Evolutionary conservation across 805 yeast species (phyloP).

Genomic region (Candida ponderosae): DNA sequence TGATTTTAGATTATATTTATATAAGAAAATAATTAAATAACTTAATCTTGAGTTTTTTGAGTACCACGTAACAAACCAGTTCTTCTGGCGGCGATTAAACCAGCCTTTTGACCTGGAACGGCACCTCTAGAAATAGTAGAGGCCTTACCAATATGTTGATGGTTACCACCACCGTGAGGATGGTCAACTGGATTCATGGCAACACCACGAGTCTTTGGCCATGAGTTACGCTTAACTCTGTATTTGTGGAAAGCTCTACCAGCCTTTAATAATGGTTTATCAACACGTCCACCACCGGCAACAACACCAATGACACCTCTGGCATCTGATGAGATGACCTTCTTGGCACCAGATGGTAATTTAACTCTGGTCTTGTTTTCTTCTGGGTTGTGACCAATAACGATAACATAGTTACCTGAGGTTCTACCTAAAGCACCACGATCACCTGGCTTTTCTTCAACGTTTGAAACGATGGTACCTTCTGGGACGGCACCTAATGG

Average conservation of each 20-base stretch:
- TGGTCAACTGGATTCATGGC: constrained; percentile 99
- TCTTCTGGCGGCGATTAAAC: constrained; percentile 99
- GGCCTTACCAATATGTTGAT: constrained; percentile 99
- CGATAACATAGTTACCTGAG: constrained; percentile 98
- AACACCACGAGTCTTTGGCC: constrained; percentile 99
- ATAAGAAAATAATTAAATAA: constrained; percentile 19
- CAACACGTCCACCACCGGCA: constrained; percentile 99
- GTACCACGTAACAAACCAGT: constrained; percentile 99
- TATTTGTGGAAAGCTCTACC: constrained; percentile 99
- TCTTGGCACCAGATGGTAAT: constrained; percentile 99
- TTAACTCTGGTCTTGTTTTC: constrained; percentile 99
- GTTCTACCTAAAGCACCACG: constrained; percentile 99
- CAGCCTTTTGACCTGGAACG: constrained; percentile 99
- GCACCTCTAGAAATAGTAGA: constrained; percentile 99
- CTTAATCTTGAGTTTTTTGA: constrained; percentile 80
- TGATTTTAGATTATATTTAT: constrained; percentile 11
- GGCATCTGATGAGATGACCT: constrained; percentile 89
- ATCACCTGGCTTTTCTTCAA: constrained; percentile 98
- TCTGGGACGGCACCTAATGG: constrained; percentile 97
- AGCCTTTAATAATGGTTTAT: constrained; percentile 99
- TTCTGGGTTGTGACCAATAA: constrained; percentile 98
- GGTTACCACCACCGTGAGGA: constrained; percentile 99
- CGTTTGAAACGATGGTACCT: constrained; percentile 98
- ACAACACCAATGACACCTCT: constrained; percentile 99
- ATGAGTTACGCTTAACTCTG: constrained; percentile 99